A percentile compares a stretch with the other conserved stretches of the same genome.
Conservation (phyloP, 2,329 filamentous ascomycete species). For the Allantophomopsis cytisporea region DNA sequence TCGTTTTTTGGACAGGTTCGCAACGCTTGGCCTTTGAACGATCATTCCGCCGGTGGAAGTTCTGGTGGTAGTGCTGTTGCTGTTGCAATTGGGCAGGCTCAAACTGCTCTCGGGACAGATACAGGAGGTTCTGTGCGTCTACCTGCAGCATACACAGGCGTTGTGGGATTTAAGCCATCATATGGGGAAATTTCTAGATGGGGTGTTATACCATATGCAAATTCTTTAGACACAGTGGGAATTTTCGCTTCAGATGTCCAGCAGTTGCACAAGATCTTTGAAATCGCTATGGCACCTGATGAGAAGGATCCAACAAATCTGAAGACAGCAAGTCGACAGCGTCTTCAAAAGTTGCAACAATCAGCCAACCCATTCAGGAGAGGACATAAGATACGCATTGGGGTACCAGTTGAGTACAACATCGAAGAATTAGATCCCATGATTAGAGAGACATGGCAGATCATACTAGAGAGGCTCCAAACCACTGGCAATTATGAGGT, state of each 20-base stretch:
- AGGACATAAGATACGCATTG: slow-evolving; percentile 25
- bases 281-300: slow-evolving; percentile 4
- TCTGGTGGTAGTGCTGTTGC: slow-evolving; percentile 89
- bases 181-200: slow-evolving; percentile 56
- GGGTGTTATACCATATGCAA: slow-evolving; percentile 61
- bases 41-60: slow-evolving; percentile 68
- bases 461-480: slow-evolving; percentile 44
- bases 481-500: slow-evolving; percentile 50
- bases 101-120: slow-evolving; percentile 74
- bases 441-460: slow-evolving; percentile 58
- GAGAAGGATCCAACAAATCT: slow-evolving; percentile 38
- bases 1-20: slow-evolving; percentile 54
- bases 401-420: slow-evolving; percentile 70
- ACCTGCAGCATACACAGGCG: slow-evolving; percentile 57
- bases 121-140: slow-evolving; percentile 62
- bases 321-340: slow-evolving; percentile 25
- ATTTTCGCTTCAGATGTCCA: slow-evolving; percentile 34
- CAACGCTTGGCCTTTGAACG: slow-evolving; percentile 18
- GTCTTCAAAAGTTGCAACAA: slow-evolving; percentile 1
- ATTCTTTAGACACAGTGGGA: slow-evolving; percentile 62
- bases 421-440: slow-evolving; percentile 61
- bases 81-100: slow-evolving; percentile 46
- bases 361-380: background rate
- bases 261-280: slow-evolving; percentile 18
- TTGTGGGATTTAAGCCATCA: slow-evolving; percentile 59